Conservation (phyloP, 2,329 filamentous ascomycete species). For the Trichoderma sp. region DNA sequence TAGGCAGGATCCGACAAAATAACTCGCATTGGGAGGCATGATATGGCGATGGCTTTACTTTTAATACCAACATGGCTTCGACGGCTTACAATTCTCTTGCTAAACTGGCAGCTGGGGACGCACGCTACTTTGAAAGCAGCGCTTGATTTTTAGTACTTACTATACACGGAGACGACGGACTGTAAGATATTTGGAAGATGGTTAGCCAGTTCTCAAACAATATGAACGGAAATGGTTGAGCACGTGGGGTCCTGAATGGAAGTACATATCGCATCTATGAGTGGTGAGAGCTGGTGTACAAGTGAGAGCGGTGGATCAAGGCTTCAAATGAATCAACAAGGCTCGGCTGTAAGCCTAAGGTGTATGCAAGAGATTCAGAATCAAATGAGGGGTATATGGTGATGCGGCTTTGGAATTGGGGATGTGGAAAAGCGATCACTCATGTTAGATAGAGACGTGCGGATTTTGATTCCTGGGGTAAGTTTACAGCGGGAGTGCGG, state of each 20-base stretch:
- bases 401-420: neutral
- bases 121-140: neutral
- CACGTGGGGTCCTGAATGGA: neutral
- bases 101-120: neutral
- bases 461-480: neutral
- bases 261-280: neutral
- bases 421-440: slow-evolving; percentile 7
- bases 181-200: slow-evolving; percentile 6
- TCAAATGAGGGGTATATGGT: neutral
- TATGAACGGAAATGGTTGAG: neutral
- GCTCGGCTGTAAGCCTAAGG: neutral
- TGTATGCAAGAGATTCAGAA: neutral
- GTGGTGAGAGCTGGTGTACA: neutral
- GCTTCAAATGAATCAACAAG: neutral
- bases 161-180: neutral
- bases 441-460: slow-evolving; percentile 12
- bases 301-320: neutral
- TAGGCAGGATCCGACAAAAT: neutral
- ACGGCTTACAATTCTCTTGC: neutral
- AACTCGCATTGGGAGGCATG: neutral
- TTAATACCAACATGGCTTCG: neutral
- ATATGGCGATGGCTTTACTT: neutral
- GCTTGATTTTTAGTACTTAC: neutral
- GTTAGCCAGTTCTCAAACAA: neutral
- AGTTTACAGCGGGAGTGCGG: neutral